Evolutionary conservation across 2,329 filamentous ascomycete species (phyloP), one percentile per base, ranked within the genome.

Genomic region (Fusarium drepaniforme): DNA sequence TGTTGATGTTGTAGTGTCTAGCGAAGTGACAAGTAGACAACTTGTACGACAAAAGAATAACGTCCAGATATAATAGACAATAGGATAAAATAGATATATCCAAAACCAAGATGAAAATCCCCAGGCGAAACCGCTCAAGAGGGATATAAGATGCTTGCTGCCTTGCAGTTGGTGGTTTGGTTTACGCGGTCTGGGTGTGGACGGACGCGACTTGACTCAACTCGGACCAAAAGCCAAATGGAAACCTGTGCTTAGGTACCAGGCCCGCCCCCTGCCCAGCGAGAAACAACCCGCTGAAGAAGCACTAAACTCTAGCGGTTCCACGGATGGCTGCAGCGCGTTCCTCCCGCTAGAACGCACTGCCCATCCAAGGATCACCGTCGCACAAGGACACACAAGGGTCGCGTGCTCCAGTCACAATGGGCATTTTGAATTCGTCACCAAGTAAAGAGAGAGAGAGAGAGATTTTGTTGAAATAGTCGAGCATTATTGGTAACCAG

Each of bases 251-350:
- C 57, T 21, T 21, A n/a, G n/a, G n/a, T n/a, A 18, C 57, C 67
- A 58, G 33, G 33, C 53, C 67, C 13, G 28, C 53, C 53, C 62
- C 59, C 46, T 64, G 44, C 53, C 53, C 37, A 49, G 30, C 63
- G 28, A 65, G 58, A 40, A 70, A 64, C 68, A 64, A 69, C 59
- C 58, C 66, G 66, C 70, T 75, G 72, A 51, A 75, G 73, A 71
- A 33, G 30, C 66, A 62, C 73, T 73, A 75, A 75, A 35, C 4
- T 75, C 75, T 73, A 75, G 73, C 58, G 66, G 65, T 61, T 67
- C 28, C 62, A 70, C 64, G 66, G 66, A 59, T 49, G 18, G 59
- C 51, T 67, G 38, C 42, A 75, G 73, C 49, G 46, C 57, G 53
- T 67, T 73, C 53, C 23, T 64, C 72, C 72, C 63, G 42, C 69